Base-by-base conservation (phyloP, 768 basidiomycete genomes). In the Scleroderma bovista region DNA sequence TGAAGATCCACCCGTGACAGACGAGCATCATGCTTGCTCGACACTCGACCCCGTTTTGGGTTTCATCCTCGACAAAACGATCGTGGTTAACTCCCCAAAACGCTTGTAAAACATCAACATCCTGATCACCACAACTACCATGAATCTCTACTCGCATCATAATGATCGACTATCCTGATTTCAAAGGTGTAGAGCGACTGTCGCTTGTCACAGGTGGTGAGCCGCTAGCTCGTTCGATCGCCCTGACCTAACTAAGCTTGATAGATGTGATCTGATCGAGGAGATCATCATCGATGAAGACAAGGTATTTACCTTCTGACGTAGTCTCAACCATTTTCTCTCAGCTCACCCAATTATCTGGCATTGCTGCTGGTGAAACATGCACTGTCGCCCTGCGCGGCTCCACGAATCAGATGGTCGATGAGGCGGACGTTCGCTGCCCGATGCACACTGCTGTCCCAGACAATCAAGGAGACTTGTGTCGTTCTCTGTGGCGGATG, bases 221-320 rank as follows among this genome's bases (percentile, higher is more conserved):
- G 70, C 98, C 54, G 88, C 92, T 0, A 89, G 86, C 57, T 96
- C 95, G 0, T 99, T 98, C 60, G 95, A 95, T 46, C 75, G 87
- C 36, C 92, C 94, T 0, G 90, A 94, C 59, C 78, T 89, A 23
- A 92, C 97, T 51, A 93, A 91, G 65, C 81, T 99, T 11, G 96
- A 96, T 6, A 77, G 75, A 36, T 98, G 95, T 64, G 95, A 97
- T 56, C 65, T 93, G 54, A 96, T 99, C 49, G 96, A 98, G 71
- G 96, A 99, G 72, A 86, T 98, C 59, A 97, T 99, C 79, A 97
- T 99, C 56, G 96, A 96, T 16, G 96, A 99, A 72, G 96, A 99
- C 69, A 96, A 93, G 83, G 95, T 93, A 52, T 20, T 74, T 23
- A 36, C 22, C 13, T 26, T 19, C n/a, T 33, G 12, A 22, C n/a